Base-by-base conservation (phyloP, 768 basidiomycete genomes). In the Pholiota microspora region DNA sequence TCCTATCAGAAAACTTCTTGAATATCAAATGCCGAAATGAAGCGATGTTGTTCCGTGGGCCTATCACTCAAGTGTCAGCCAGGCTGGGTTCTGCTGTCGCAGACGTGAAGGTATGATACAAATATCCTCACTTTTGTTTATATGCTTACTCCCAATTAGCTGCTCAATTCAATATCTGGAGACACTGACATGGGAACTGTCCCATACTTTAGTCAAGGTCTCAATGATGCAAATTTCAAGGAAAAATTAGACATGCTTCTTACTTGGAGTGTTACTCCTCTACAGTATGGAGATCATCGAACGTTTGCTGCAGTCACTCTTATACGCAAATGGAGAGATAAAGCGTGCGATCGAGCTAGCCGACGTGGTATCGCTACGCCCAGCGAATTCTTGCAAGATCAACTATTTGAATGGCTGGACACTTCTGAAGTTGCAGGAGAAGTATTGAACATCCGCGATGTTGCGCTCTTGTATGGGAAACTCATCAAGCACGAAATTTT, bases 251-350 rank as follows among this genome's bases (percentile, higher is more conserved):
- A 89, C 59, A 78, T 85, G 49, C 75, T 92, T 2, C 76, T 93
- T 8, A 88, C 88, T 0, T 94, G 92, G 91, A 82, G 83, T 61
- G 83, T 92, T 24, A 89, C 90, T 0, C 81, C 85, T 2, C 73
- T 89, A 15, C 92, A 93, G 68, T 92, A 86, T 56, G 91, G 92
- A 8, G 86, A 91, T 40, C 92, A 92, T 60, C 77, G 91, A 29
- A 83, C 88, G 1, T 88, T 86, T 62, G 89, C 84, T 25, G 88
- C 86, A 1, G 84, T 81, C 7, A 86, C 86, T 16, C 75, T 92
- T 35, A 80, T 92, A 48, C 75, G 73, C 2, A 73, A 76, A 28
- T 89, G 88, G 79, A 76, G 83, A 31, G 79, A 81, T 49, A 81
- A 77, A 55, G 80, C 80, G 25, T 79, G 78, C 53, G 82, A 84